These are phyloP conservation scores for Coniochaeta pulveracea DNA, from an alignment of 2,329 filamentous ascomycete species.

Conservation along the genomic window DNA sequence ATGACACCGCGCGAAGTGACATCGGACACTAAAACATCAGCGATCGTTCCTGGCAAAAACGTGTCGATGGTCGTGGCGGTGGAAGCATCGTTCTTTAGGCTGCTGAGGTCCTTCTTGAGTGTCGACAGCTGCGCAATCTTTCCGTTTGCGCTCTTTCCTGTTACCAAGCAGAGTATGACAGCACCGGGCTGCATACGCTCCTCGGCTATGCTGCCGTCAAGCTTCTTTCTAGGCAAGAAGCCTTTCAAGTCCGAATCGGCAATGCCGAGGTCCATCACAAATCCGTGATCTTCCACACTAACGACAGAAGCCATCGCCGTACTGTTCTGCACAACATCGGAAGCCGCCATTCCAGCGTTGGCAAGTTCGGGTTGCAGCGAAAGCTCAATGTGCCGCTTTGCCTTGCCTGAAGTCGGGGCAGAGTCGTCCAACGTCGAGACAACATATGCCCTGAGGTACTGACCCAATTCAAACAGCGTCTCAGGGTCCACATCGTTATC, in stretches of 20 bases:
- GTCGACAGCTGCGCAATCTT: constrained; percentile 82
- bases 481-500: constrained; percentile 59
- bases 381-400: constrained; percentile 75
- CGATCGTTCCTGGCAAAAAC: constrained; percentile 84
- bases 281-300: constrained; percentile 92
- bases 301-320: constrained; percentile 79
- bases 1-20: constrained; percentile 62
- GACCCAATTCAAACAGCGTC: constrained; percentile 67
- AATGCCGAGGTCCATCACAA: constrained; percentile 85
- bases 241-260: constrained; percentile 57
- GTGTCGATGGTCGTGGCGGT: constrained; percentile 80
- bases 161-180: constrained; percentile 75
- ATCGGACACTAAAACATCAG: constrained; percentile 73
- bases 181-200: constrained; percentile 68
- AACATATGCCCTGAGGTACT: constrained; percentile 80
- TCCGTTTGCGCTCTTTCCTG: constrained; percentile 61
- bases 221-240: constrained; percentile 76
- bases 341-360: constrained; percentile 62
- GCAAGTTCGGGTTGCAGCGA: constrained; percentile 69
- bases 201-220: constrained; percentile 54
- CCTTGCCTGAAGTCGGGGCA: constrained; percentile 40
- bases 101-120: constrained; percentile 57
- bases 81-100: constrained; percentile 51
- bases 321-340: constrained; percentile 62
- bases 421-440: constrained; percentile 61